These are phyloP conservation scores for Cladosporium sp. DNA, from an alignment of 2,329 filamentous ascomycete species.

Conservation along the genomic window DNA sequence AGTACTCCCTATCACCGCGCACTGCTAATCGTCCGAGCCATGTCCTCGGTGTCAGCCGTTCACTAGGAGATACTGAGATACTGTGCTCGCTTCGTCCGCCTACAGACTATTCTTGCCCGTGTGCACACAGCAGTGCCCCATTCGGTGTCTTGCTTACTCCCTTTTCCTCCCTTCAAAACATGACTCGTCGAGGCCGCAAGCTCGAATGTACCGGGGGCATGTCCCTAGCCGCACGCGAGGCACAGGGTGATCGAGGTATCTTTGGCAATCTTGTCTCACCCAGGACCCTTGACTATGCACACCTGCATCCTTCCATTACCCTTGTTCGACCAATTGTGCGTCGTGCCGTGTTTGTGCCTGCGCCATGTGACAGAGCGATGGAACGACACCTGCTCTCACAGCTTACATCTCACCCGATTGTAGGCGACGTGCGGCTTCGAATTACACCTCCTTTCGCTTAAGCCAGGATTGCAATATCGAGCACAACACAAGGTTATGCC, in stretches of 20 bases:
- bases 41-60: neutral
- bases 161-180: neutral
- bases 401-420: slow-evolving; percentile 3
- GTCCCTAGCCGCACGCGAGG: slow-evolving; percentile 2
- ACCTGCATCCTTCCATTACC: slow-evolving; percentile 6
- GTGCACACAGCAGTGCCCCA: slow-evolving; percentile 7
- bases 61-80: neutral
- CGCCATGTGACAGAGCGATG: slow-evolving; percentile 17
- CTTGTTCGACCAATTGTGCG: slow-evolving; percentile 11
- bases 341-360: slow-evolving; percentile 15
- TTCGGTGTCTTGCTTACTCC: neutral
- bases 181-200: slow-evolving; percentile 2
- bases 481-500: neutral
- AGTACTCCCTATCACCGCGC: neutral
- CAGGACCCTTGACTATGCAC: slow-evolving; percentile 18
- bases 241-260: neutral
- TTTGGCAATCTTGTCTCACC: slow-evolving; percentile 15
- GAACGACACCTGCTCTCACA: neutral
- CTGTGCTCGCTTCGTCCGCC: neutral
- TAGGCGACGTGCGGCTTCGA: slow-evolving; percentile 11
- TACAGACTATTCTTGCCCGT: slow-evolving; percentile 1
- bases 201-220: slow-evolving; percentile 1
- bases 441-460: neutral
- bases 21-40: slow-evolving; percentile 3
- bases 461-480: slow-evolving; percentile 2